Evolutionary conservation across 805 yeast species (phyloP), one percentile per base, ranked within the genome.

Genomic region (Sugiyamaella lignohabitans): DNA sequence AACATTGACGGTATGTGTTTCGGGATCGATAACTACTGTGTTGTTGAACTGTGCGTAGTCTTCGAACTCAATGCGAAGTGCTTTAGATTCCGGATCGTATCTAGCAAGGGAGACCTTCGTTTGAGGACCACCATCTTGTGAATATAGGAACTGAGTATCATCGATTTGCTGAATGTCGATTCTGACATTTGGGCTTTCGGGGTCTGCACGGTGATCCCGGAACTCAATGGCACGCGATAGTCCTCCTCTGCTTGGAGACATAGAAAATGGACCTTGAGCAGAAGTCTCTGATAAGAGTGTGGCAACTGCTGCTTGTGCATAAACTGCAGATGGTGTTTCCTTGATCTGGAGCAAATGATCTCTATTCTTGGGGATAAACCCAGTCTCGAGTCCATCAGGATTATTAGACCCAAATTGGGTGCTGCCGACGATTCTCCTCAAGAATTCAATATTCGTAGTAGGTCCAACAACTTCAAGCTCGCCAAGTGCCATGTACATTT

Each of bases 381-480:
- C 65, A 11, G 65, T 60, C 27, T 61, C 65, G 16, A 61, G 54
- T 4, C 53, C 61, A 10, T 45, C 6, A 3, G 65, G 65, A 24
- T 52, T 43, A 36, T 61, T 55, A 2, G 63, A 59, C 18, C 53
- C 58, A 40, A 61, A 61, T 14, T 55, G 54, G 11, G 52, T 53
- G 39, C 54, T 55, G 22, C 42, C 43, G 22, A 57, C 53, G 19
- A 61, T 59, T 19, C 63, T 51, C 51, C 59, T 57, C 48, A 61
- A 47, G 48, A 61, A 61, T 51, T 61, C 64, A 44, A 59, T 54
- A 47, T 61, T 61, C 14, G 65, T 61, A 34, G 53, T 53, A 17
- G 65, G 65, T 3, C 65, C 65, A 18, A 59, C 64, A 22, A 61
- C 56, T 45, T 61, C 62, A 22, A 59, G 54, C 45, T 57, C 59